Conservation (phyloP, 2,329 filamentous ascomycete species). For the Colletotrichum falcatum region DNA sequence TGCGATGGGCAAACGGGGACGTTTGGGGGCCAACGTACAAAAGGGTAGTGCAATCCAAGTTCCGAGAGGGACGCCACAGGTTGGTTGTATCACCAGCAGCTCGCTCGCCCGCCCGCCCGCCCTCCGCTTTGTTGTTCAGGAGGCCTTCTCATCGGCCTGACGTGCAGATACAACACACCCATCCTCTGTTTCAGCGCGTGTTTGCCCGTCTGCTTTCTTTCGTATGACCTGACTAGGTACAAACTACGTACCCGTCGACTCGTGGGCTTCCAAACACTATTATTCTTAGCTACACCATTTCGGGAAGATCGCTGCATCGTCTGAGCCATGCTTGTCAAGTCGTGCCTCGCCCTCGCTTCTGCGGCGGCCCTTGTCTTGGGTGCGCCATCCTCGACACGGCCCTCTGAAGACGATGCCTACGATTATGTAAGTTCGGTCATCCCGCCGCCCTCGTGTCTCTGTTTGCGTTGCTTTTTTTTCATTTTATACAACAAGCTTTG, state of each 20-base stretch:
- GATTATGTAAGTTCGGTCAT: conserved; percentile 39
- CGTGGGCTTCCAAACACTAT: conserved; percentile 13
- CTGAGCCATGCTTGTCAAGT: conserved; percentile 39
- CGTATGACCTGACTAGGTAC: neutral
- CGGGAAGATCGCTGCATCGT: conserved; percentile 16
- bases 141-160: conserved; percentile 15
- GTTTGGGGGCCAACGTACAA: conserved; percentile 28
- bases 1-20: neutral
- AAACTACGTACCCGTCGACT: neutral
- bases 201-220: neutral
- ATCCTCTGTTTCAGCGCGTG: conserved; percentile 2
- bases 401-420: conserved; percentile 22
- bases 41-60: conserved; percentile 15
- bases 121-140: conserved; percentile 2
- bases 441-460: neutral
- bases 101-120: neutral
- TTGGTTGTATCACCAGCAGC: neutral
- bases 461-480: conserved; percentile 20
- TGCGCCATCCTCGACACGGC: conserved; percentile 21
- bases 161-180: conserved; percentile 31
- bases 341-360: conserved; percentile 26
- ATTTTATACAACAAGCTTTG: neutral
- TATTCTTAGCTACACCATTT: neutral
- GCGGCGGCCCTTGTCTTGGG: conserved; percentile 27
- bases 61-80: neutral